Conservation (phyloP, 2,329 filamentous ascomycete species). For the Colletotrichum tropicale region DNA sequence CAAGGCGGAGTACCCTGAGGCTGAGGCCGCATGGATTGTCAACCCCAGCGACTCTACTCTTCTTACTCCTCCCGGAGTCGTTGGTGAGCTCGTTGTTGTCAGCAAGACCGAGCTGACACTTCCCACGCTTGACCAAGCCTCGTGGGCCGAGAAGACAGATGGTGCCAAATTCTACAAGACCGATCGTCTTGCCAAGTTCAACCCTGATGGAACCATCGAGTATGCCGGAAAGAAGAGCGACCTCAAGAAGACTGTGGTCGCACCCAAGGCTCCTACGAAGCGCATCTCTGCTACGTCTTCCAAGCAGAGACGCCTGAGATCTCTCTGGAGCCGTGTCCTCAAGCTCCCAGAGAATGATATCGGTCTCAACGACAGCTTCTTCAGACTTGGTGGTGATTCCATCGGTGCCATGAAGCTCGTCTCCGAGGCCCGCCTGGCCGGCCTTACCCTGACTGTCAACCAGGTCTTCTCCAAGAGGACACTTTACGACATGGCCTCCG, state of each 20-base stretch:
- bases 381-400: slow-evolving; percentile 64
- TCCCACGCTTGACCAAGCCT: slow-evolving; percentile 27
- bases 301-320: slow-evolving; percentile 48
- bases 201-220: slow-evolving; percentile 31
- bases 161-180: slow-evolving; percentile 41
- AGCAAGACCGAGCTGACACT: slow-evolving; percentile 28
- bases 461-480: slow-evolving; percentile 57
- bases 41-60: slow-evolving; percentile 37
- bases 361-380: slow-evolving; percentile 62
- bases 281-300: slow-evolving; percentile 41
- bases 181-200: slow-evolving; percentile 42
- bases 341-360: slow-evolving; percentile 49
- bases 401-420: slow-evolving; percentile 67
- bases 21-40: slow-evolving; percentile 43
- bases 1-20: slow-evolving; percentile 26
- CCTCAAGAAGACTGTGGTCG: slow-evolving; percentile 1
- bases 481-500: slow-evolving; percentile 57
- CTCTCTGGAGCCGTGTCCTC: slow-evolving; percentile 54
- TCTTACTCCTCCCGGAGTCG: slow-evolving; percentile 42
- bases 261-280: slow-evolving; percentile 25
- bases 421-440: slow-evolving; percentile 53
- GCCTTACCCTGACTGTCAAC: slow-evolving; percentile 55
- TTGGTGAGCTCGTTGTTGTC: slow-evolving; percentile 49
- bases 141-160: slow-evolving; percentile 29
- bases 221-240: slow-evolving; percentile 29